phyloP scores from a whole-genome alignment of 257 asterid genomes.

The Solanum piurae region DNA sequence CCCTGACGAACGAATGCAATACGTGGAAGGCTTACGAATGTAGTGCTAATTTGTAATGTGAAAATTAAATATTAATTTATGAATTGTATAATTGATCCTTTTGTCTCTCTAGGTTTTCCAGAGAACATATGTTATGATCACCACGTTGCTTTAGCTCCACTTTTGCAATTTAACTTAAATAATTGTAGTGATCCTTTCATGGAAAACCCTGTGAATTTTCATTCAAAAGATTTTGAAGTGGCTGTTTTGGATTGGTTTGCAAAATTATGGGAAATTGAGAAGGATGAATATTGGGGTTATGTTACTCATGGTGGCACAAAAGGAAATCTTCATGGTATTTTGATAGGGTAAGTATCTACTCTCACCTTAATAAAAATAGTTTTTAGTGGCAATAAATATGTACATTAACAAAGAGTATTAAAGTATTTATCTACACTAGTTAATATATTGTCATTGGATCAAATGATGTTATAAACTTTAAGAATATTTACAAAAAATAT shows the following conservation, averaged over 20 bases:
- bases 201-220: background rate
- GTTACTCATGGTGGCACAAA: conserved; percentile 15
- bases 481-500: no score
- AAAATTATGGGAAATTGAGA: conserved; percentile 6
- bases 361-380: no score
- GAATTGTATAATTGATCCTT: background rate
- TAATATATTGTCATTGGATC: no score
- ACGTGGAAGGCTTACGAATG: no score
- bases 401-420: no score
- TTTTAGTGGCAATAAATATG: no score
- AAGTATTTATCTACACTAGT: background rate
- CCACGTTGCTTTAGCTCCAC: background rate
- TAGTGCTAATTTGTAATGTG: no score
- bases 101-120: background rate
- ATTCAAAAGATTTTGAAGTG: conserved; percentile 5
- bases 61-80: background rate
- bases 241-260: conserved; percentile 5
- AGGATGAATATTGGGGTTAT: conserved; percentile 14
- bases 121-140: background rate
- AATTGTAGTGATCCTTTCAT: background rate
- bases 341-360: conserved; percentile 4
- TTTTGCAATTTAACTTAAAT: background rate
- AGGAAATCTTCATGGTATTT: conserved; percentile 12
- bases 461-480: no score
- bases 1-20: no score